phyloP scores from a whole-genome alignment of 495 filamentous ascomycete species.

The Neurospora sp. region DNA sequence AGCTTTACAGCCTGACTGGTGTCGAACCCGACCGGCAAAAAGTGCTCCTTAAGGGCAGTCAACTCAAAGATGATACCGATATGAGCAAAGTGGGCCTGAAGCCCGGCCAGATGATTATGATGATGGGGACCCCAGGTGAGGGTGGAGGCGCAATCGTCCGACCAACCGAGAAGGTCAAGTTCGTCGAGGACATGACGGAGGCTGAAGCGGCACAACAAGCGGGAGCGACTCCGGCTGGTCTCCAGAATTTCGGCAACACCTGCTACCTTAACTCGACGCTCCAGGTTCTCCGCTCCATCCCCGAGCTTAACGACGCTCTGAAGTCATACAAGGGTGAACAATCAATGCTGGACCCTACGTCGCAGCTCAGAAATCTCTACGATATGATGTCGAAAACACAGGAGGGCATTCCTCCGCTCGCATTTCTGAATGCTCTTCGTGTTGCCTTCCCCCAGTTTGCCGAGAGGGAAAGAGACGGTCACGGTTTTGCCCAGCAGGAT shows the following conservation, averaged over 20 bases:
- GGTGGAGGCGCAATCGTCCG: constrained; percentile 51
- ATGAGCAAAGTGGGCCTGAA: constrained; percentile 77
- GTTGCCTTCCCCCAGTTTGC: constrained; percentile 87
- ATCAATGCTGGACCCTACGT: constrained; percentile 60
- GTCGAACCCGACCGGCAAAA: constrained; percentile 96
- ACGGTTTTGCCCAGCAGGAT: constrained; percentile 90
- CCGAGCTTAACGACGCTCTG: constrained; percentile 81
- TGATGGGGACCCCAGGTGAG: constrained; percentile 84
- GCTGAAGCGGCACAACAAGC: constrained; percentile 75
- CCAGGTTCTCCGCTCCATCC: constrained; percentile 78
- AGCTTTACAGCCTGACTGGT: constrained; percentile 87
- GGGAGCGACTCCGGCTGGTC: constrained; percentile 77
- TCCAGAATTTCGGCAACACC: constrained; percentile 92
- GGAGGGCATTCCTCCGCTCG: constrained; percentile 72
- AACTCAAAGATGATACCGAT: constrained; percentile 89
- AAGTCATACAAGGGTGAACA: constrained; percentile 46
- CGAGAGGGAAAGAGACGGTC: constrained; percentile 67
- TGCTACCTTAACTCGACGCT: constrained; percentile 98
- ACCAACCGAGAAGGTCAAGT: constrained; percentile 76
- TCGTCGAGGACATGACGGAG: constrained; percentile 96
- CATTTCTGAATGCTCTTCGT: constrained; percentile 77
- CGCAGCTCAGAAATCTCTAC: constrained; percentile 76
- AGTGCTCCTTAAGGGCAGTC: constrained; percentile 84
- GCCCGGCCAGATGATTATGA: constrained; percentile 80
- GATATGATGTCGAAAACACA: constrained; percentile 91